Conservation (phyloP, 345 rosid genomes). For the Salix arbutifolia region DNA sequence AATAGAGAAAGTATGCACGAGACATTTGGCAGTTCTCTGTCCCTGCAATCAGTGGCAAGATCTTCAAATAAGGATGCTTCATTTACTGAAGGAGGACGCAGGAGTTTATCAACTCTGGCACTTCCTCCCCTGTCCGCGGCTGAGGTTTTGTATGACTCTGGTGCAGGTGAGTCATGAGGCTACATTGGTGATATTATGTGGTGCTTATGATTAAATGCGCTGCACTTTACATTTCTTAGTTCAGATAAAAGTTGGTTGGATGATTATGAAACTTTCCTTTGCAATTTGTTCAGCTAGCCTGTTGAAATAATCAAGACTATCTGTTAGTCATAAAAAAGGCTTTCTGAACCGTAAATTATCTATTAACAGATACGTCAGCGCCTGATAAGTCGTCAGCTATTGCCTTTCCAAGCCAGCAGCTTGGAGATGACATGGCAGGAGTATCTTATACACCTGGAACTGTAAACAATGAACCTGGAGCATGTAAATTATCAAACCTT, state of each 20-base stretch:
- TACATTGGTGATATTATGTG: neutral
- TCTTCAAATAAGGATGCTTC: slow-evolving; percentile 58
- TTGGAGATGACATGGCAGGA: slow-evolving; percentile 39
- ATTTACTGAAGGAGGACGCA: slow-evolving; percentile 45
- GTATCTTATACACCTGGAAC: slow-evolving; percentile 31
- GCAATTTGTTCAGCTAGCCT: slow-evolving; percentile 4
- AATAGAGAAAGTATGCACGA: slow-evolving; percentile 56
- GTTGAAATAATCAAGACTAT: neutral
- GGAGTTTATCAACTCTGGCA: slow-evolving; percentile 50
- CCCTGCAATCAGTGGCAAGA: slow-evolving; percentile 63
- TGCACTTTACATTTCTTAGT: too few relatives aligned
- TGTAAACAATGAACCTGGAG: slow-evolving; percentile 42
- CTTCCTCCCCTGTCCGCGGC: slow-evolving; percentile 64
- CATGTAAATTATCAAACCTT: slow-evolving; percentile 49
- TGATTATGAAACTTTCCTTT: neutral
- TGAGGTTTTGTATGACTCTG: slow-evolving; percentile 58
- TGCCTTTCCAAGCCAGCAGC: slow-evolving; percentile 43
- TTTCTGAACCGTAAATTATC: slow-evolving; percentile 15
- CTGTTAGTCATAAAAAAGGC: neutral
- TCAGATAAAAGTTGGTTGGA: neutral
- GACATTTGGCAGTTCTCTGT: slow-evolving; percentile 71
- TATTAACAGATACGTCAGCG: slow-evolving; percentile 40
- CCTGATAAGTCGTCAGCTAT: slow-evolving; percentile 35
- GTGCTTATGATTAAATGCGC: neutral
- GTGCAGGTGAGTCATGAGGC: slow-evolving; percentile 38